Percentiles rank a stretch among this genome's conserved stretches.
Conservation (phyloP, 2,329 filamentous ascomycete species). For the Colletotrichum gloeosporioides region DNA sequence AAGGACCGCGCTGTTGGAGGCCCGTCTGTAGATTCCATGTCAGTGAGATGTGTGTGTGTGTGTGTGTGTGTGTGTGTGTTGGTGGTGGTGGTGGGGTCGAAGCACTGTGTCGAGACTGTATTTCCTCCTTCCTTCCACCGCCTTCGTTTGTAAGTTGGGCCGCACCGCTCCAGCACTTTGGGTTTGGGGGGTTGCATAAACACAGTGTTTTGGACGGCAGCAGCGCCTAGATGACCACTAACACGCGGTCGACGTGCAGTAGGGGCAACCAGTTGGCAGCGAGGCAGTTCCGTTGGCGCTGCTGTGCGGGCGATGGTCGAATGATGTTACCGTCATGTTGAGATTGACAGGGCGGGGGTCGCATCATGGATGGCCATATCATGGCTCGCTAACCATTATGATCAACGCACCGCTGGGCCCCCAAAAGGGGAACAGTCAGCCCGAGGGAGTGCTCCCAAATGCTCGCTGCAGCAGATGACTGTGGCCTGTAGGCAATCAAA, state of each 20-base stretch:
- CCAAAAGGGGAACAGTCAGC: neutral
- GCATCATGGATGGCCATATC: slow-evolving; percentile 19
- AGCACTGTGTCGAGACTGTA: neutral
- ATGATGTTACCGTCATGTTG: slow-evolving; percentile 17
- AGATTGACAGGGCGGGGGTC: slow-evolving; percentile 19
- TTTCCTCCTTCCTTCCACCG: neutral
- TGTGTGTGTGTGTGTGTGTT: neutral
- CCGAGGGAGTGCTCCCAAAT: neutral
- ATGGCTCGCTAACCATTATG: slow-evolving; percentile 11
- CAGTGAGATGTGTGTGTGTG: neutral
- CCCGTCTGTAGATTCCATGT: neutral
- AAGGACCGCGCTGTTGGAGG: neutral
- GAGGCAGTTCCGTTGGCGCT: neutral
- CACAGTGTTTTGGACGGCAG: neutral
- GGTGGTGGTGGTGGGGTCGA: neutral
- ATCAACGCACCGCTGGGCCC: slow-evolving; percentile 1
- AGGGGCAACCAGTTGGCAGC: neutral
- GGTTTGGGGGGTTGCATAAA: neutral
- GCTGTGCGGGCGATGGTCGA: slow-evolving; percentile 10
- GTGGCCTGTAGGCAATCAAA: slow-evolving; percentile 12
- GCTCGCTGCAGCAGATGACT: slow-evolving; percentile 1
- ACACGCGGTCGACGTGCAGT: neutral
- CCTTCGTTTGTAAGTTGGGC: neutral
- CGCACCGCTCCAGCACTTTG: neutral
- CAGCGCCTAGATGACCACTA: slow-evolving; percentile 5